These are phyloP conservation scores for Nicotiana attenuata DNA, from an alignment of 257 asterid genomes.

Conservation along the genomic window DNA sequence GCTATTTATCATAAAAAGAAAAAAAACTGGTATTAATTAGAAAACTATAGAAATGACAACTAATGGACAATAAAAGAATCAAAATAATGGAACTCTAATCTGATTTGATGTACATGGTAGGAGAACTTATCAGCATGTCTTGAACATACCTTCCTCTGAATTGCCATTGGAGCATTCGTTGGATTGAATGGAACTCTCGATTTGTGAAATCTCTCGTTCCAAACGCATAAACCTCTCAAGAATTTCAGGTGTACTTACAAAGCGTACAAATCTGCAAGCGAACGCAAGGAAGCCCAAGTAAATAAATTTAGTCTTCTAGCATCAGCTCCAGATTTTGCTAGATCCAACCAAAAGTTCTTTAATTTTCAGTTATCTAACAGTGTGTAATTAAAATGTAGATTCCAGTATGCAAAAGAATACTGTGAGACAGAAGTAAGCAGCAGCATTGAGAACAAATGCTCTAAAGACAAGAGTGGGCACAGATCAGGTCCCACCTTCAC, in stretches of 20 bases:
- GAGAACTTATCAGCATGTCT: not conserved
- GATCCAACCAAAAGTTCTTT: not conserved
- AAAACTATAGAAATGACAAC: not conserved
- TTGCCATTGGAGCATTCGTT: slow-evolving; percentile 33
- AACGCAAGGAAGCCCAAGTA: not conserved
- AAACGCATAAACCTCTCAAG: slow-evolving; percentile 67
- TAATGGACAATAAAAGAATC: not conserved
- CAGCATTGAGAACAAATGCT: not conserved
- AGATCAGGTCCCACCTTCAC: not conserved
- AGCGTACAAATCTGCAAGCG: slow-evolving; percentile 64
- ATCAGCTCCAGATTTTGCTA: not conserved
- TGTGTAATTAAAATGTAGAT: not conserved
- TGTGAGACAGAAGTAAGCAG: not conserved
- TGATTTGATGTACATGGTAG: not conserved
- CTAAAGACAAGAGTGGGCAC: not conserved
- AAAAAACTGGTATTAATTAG: not conserved
- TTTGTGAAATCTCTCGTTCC: slow-evolving; percentile 72
- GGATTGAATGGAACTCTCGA: slow-evolving; percentile 58
- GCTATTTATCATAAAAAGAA: not conserved
- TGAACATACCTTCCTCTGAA: slow-evolving; percentile 19
- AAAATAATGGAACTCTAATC: not conserved
- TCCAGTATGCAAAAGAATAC: not conserved
- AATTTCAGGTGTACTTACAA: slow-evolving; percentile 82
- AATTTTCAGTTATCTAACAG: not conserved
- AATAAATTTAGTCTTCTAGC: not conserved